phyloP scores from a whole-genome alignment of 345 rosid species.

The Brassica nigra region DNA sequence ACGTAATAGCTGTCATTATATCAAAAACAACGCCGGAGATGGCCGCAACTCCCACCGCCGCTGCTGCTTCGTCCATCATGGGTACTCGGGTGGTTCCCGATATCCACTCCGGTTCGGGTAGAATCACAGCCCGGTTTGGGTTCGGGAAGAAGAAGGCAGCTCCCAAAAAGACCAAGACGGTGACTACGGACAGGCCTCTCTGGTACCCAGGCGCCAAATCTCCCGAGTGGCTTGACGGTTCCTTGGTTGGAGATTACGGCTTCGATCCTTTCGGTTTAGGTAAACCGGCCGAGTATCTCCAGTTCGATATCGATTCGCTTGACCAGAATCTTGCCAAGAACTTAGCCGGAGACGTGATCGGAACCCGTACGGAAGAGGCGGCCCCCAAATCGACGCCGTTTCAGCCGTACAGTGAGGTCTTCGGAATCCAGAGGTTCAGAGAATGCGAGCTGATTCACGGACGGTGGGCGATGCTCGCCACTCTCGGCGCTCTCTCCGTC shows the following conservation, averaged over 20 bases:
- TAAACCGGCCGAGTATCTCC: constrained; percentile 90
- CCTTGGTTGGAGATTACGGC: constrained; percentile 79
- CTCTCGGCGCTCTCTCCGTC: constrained; percentile 71
- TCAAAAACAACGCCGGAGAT: constrained; percentile 16
- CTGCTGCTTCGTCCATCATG: constrained; percentile 58
- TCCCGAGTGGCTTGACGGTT: constrained; percentile 78
- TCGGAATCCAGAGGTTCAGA: constrained; percentile 81
- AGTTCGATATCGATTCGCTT: constrained; percentile 71
- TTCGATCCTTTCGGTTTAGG: constrained; percentile 87
- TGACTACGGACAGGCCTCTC: constrained; percentile 50
- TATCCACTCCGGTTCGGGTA: constrained; percentile 36
- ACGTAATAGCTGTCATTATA: too few relatives aligned
- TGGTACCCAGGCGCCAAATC: constrained; percentile 78
- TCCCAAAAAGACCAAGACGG: constrained; percentile 32
- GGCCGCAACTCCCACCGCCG: constrained; percentile 66
- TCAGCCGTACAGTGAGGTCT: constrained; percentile 81
- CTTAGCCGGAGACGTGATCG: constrained; percentile 64
- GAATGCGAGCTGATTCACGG: constrained; percentile 92
- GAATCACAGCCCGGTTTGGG: constrained; percentile 60
- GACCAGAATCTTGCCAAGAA: constrained; percentile 95
- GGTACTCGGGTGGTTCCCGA: constrained; percentile 47
- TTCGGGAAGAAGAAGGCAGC: constrained; percentile 48
- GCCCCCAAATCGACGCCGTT: constrained; percentile 78
- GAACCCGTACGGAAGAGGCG: constrained; percentile 49
- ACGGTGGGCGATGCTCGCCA: constrained; percentile 89